These are phyloP conservation scores for Kregervanrija delftensis DNA, from an alignment of 805 yeast species.

Conservation along the genomic window DNA sequence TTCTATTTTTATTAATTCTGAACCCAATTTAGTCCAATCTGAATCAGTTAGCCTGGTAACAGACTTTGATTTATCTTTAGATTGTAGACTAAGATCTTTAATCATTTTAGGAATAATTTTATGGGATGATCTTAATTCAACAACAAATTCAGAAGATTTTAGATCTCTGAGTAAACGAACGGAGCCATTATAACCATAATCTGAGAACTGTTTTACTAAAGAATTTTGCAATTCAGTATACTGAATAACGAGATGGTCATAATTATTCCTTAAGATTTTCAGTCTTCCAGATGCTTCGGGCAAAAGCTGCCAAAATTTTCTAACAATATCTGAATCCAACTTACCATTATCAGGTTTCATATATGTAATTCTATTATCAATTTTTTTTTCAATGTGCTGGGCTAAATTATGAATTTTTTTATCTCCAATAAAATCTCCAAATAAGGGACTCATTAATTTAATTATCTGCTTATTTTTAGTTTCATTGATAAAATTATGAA, in stretches of 20 bases:
- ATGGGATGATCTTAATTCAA: conserved; percentile 22
- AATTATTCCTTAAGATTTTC: conserved; percentile 12
- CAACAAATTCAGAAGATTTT: conserved; percentile 20
- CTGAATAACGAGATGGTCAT: conserved; percentile 12
- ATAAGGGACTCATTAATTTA: conserved; percentile 14
- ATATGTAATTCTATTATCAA: conserved; percentile 14
- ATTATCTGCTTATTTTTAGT: conserved; percentile 3
- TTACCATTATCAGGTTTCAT: conserved; percentile 12
- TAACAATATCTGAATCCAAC: conserved; percentile 20
- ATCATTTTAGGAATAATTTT: conserved; percentile 16
- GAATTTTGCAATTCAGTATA: conserved; percentile 7
- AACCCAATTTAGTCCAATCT: conserved; percentile 50
- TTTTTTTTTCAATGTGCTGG: conserved; percentile 23
- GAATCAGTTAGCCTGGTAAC: conserved; percentile 31
- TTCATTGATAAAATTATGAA: conserved; percentile 18
- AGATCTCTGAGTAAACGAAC: conserved; percentile 19
- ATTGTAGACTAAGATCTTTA: conserved; percentile 8
- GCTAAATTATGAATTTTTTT: conserved; percentile 15
- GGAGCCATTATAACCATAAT: conserved; percentile 20
- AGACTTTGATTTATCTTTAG: conserved; percentile 21
- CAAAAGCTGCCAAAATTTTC: conserved; percentile 22
- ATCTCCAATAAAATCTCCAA: conserved; percentile 12
- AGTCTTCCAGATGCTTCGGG: conserved; percentile 16
- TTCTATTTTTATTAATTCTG: conserved; percentile 36
- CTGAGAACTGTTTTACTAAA: conserved; percentile 6